Evolutionary conservation across 257 asterid genomes (phyloP).

Genomic region (Petunia axillaris): DNA sequence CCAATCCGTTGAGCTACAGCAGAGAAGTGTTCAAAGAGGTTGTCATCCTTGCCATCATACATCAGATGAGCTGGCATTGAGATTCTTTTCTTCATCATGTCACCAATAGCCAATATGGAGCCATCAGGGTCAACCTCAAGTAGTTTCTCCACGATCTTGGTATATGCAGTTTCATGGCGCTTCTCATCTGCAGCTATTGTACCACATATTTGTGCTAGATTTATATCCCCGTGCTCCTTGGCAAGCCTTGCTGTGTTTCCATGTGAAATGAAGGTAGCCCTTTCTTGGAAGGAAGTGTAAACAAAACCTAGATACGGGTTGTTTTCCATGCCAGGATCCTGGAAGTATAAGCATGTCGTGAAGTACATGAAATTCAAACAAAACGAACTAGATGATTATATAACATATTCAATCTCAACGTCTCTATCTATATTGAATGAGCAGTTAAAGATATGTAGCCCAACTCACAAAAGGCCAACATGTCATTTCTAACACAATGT

Average conservation of each 20-base stretch:
- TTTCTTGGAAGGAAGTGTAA: constrained; percentile 79
- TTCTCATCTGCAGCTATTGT: constrained; percentile 81
- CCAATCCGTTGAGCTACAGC: constrained; percentile 74
- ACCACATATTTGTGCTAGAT: constrained; percentile 78
- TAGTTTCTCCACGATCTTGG: constrained; percentile 72
- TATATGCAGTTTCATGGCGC: constrained; percentile 81
- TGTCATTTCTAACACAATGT: not conserved
- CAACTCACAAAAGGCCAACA: no score
- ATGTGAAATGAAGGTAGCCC: constrained; percentile 78
- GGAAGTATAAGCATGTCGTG: constrained; percentile 17
- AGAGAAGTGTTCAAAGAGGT: constrained; percentile 69
- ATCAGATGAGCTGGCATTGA: constrained; percentile 81
- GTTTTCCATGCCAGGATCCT: constrained; percentile 89
- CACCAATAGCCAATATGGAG: constrained; percentile 59
- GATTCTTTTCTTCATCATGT: constrained; percentile 80
- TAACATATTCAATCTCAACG: constrained; percentile 7
- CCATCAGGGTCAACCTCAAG: constrained; percentile 73
- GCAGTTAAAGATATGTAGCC: not conserved
- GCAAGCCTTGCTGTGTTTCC: constrained; percentile 87
- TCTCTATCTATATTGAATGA: not conserved
- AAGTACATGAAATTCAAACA: not conserved
- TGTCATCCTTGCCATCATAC: constrained; percentile 68
- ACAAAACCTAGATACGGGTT: constrained; percentile 83
- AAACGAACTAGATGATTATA: not conserved
- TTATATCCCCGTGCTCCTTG: constrained; percentile 68